Base-by-base conservation (phyloP, 352 stramenopile species). In the Albugo candida region DNA sequence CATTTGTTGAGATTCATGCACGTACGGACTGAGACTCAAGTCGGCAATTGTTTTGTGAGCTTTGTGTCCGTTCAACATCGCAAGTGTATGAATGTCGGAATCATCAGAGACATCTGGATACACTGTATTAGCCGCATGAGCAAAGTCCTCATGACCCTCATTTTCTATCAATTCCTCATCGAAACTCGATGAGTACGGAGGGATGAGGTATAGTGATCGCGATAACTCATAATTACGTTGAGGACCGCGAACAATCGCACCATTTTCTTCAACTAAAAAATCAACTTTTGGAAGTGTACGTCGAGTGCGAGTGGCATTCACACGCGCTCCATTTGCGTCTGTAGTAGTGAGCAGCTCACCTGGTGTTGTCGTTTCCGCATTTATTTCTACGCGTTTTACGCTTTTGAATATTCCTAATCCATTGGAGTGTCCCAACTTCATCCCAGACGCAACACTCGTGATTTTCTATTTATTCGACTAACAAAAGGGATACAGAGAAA, bases 181-280 rank as follows among this genome's bases (percentile, higher is more conserved):
- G 17, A 43, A 19, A 31, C 8, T 31, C 24, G 24, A 31, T 10
- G 24, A 3, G 20, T 24, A 43, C 38, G 38, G 38, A 18, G 36
- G 36, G 8, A 41, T 41, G 43, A 48, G 43, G 16, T 19, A 18
- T 8, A 48, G 40, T 27, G 20, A 19, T 19, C 17, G 16, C 43
- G 36, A 20, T 19, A 41, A 24, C 16, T 48, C 20, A 24, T 24
- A 19, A 43, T 43, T 43, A 36, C 75, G 72, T 38, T 84, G 75
- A 2, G 76, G 76, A 0, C 76, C 76, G 37, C 83, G 73, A 12
- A 89, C 57, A 19, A 89, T 65, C 36, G 76, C 76, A 37, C 76
- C 76, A 45, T 86, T 74, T 41, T 89, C 76, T 46, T 89, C 73
- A 13, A 89, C 66, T 19, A 69, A 77, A 54, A 89, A 89, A 63